Conservation (phyloP, 73 alveolate genomes). For the Paraurostyla sp. region DNA sequence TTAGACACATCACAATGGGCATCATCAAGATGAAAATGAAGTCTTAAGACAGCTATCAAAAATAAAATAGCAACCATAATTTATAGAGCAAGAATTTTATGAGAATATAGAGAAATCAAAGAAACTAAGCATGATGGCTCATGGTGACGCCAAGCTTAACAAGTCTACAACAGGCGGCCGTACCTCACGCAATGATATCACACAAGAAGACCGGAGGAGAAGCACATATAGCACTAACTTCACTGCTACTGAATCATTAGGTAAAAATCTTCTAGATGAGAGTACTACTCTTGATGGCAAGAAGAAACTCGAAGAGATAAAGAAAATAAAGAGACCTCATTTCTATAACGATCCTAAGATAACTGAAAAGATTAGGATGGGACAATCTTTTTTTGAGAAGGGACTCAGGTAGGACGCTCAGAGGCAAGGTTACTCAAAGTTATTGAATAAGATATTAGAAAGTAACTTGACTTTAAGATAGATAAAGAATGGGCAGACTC, state of each 20-base stretch:
- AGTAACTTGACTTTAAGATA: slow-evolving; percentile 47
- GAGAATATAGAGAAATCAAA: neutral
- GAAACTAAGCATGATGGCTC: neutral
- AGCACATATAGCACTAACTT: no score
- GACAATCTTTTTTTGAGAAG: slow-evolving; percentile 9
- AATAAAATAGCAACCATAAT: neutral
- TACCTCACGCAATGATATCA: no score
- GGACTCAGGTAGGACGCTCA: slow-evolving; percentile 22
- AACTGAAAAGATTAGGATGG: neutral
- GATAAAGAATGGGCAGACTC: slow-evolving; percentile 54
- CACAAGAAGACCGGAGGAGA: no score
- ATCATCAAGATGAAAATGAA: neutral
- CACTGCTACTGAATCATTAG: no score
- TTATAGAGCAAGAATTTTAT: slow-evolving; percentile 17
- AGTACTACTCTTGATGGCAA: neutral
- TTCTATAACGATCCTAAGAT: slow-evolving; percentile 39
- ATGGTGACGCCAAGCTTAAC: neutral
- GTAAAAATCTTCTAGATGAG: neutral
- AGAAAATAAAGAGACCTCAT: neutral
- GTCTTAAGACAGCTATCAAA: neutral
- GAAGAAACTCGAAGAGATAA: neutral
- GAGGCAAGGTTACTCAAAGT: slow-evolving; percentile 23
- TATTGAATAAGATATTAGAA: slow-evolving; percentile 13
- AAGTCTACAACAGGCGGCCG: no score
- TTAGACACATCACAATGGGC: neutral